Conservation (phyloP, 441 rosid species). For the Mallotus repandus region DNA sequence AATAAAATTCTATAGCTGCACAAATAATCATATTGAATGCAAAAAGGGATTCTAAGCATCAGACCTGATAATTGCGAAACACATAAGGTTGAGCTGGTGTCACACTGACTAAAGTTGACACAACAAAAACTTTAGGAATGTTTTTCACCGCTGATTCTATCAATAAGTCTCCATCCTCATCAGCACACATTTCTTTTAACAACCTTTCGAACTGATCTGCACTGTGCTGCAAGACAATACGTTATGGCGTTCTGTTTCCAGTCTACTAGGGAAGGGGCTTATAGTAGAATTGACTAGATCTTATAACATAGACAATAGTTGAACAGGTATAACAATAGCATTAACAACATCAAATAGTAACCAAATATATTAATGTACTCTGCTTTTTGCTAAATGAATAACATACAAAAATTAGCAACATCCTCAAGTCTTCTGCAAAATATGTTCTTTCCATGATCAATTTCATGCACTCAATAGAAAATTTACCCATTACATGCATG, state of each 20-base stretch:
- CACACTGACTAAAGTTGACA: conserved; percentile 89
- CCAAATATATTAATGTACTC: not conserved
- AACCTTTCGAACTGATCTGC: conserved; percentile 96
- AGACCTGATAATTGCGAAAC: conserved; percentile 97
- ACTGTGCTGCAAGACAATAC: conserved; percentile 84
- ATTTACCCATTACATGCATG: not conserved
- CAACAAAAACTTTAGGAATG: conserved; percentile 90
- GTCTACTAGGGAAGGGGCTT: not conserved
- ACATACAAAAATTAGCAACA: conserved; percentile 3
- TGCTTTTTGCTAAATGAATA: not conserved
- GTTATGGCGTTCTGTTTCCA: conserved; percentile 27
- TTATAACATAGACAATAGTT: not conserved
- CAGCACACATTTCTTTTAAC: conserved; percentile 96
- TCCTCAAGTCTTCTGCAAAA: conserved; percentile 4
- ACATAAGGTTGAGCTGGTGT: conserved; percentile 95
- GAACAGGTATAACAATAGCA: not conserved
- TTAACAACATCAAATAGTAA: not conserved
- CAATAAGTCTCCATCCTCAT: conserved; percentile 90
- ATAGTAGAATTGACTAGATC: conserved; percentile 21
- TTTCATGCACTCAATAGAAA: not conserved
- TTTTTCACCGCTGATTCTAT: conserved; percentile 93
- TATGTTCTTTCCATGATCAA: not conserved
- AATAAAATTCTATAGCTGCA: not conserved
- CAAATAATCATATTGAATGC: not conserved
- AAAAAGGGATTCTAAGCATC: conserved; percentile 7